Percentiles rank a stretch among this genome's conserved stretches.
These are phyloP conservation scores for Starmera quercuum DNA, from an alignment of 805 yeast species.

Conservation along the genomic window DNA sequence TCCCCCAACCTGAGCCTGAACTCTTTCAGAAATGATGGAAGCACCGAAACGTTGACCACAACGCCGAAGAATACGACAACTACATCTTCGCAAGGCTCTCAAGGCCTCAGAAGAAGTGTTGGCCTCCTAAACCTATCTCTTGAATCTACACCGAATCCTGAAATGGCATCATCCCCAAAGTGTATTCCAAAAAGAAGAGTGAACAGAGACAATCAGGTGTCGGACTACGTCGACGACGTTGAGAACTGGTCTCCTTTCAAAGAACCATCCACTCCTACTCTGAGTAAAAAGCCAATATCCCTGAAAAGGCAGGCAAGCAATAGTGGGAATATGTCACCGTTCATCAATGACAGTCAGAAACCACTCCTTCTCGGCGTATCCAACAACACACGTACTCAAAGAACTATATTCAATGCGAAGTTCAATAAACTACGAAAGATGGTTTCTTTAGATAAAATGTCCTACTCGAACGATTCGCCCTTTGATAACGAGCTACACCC, in stretches of 20 bases:
- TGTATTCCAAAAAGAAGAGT: slow-evolving; percentile 13
- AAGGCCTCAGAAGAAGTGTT: slow-evolving; percentile 41
- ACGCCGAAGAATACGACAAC: slow-evolving; percentile 15
- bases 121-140: slow-evolving; percentile 43
- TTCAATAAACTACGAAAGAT: slow-evolving; percentile 21
- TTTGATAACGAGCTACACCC: slow-evolving; percentile 17
- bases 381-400: slow-evolving; percentile 23
- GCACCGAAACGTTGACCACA: slow-evolving; percentile 4
- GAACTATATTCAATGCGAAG: slow-evolving; percentile 12
- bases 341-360: slow-evolving; percentile 17
- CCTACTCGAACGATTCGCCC: slow-evolving; percentile 13
- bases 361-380: slow-evolving; percentile 19
- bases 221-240: slow-evolving; percentile 16
- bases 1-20: neutral
- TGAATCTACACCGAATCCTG: slow-evolving; percentile 25
- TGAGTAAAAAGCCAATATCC: slow-evolving; percentile 5
- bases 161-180: slow-evolving; percentile 15
- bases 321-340: slow-evolving; percentile 20
- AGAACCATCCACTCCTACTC: slow-evolving; percentile 19
- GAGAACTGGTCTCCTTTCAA: slow-evolving; percentile 24
- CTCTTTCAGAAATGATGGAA: neutral
- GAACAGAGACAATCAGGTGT: slow-evolving; percentile 4
- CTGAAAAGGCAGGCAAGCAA: slow-evolving; percentile 22
- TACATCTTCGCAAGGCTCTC: slow-evolving; percentile 21
- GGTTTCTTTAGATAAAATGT: slow-evolving; percentile 16